phyloP scores from a whole-genome alignment of 2,329 filamentous ascomycete species.

The Lachnellula hyalina region DNA sequence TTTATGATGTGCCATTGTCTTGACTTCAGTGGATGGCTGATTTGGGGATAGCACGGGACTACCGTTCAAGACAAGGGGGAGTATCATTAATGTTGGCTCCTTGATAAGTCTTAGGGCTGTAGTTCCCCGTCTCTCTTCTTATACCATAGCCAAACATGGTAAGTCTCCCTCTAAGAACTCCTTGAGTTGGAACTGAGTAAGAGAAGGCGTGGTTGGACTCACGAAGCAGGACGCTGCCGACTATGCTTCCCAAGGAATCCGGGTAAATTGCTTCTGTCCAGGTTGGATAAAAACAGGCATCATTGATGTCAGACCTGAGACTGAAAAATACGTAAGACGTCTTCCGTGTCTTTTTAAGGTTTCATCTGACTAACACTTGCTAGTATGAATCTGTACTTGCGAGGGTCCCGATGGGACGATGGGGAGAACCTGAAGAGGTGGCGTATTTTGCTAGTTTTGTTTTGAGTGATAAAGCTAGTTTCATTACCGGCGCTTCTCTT shows the following conservation, averaged over 20 bases:
- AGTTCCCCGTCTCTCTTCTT: slow-evolving; percentile 7
- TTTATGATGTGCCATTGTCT: not conserved
- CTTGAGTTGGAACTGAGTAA: not conserved
- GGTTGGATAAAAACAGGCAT: slow-evolving; percentile 22
- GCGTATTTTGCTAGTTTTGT: slow-evolving; percentile 20
- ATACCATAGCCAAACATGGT: slow-evolving; percentile 22
- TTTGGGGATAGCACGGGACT: slow-evolving; percentile 16
- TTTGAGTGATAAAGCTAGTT: slow-evolving; percentile 23
- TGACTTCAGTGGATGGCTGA: not conserved
- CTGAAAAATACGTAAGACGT: slow-evolving; percentile 3
- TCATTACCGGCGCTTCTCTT: slow-evolving; percentile 16
- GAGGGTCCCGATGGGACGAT: slow-evolving; percentile 15
- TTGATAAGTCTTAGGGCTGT: slow-evolving; percentile 6
- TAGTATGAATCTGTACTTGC: slow-evolving; percentile 4
- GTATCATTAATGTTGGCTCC: slow-evolving; percentile 28
- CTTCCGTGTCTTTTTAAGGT: not conserved
- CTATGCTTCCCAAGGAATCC: slow-evolving; percentile 16
- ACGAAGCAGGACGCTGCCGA: slow-evolving; percentile 31
- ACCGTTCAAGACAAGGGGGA: slow-evolving; percentile 23
- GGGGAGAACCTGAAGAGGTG: slow-evolving; percentile 16
- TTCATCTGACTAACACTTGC: not conserved
- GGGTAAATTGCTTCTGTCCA: slow-evolving; percentile 23
- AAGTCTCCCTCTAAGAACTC: not conserved
- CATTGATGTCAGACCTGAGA: slow-evolving; percentile 1
- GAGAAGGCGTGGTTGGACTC: slow-evolving; percentile 28